phyloP scores from a whole-genome alignment of 129 eudicot genomes.

The Daucus carota region DNA sequence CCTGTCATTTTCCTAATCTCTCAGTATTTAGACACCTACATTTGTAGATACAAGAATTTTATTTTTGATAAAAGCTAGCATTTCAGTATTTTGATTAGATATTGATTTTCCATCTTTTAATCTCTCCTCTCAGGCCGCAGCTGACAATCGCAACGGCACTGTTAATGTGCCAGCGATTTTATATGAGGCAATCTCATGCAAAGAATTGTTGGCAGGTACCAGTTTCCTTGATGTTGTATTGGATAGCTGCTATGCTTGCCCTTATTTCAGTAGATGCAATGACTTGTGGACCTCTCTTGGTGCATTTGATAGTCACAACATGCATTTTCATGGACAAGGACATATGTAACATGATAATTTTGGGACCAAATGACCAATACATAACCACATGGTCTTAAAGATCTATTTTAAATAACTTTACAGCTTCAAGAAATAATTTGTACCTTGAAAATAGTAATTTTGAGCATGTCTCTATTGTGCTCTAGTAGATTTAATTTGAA shows the following conservation, averaged over 20 bases:
- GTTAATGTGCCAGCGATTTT: constrained; percentile 79
- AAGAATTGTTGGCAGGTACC: constrained; percentile 76
- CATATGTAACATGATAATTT: background rate
- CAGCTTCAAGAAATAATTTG: background rate
- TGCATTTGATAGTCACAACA: background rate
- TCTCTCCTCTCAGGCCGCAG: constrained; percentile 52
- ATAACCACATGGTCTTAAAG: background rate
- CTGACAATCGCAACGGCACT: constrained; percentile 68
- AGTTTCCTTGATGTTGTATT: background rate
- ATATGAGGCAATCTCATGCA: constrained; percentile 66
- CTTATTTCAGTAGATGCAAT: background rate
- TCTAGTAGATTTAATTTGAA: background rate
- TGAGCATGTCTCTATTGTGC: background rate
- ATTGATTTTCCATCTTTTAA: constrained; percentile 7
- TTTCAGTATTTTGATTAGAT: constrained; percentile 11
- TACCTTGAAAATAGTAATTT: background rate
- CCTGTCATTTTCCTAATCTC: background rate
- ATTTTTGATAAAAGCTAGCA: background rate
- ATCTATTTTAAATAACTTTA: background rate
- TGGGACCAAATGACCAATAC: background rate
- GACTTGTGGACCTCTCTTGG: background rate
- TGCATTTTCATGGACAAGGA: background rate
- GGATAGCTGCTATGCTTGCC: background rate
- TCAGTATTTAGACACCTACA: background rate
- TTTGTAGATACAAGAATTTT: background rate